Percentiles rank a stretch among this genome's conserved stretches.
phyloP scores from a whole-genome alignment of 1,284 basidiomycete species.

The Ustilago esculenta region DNA sequence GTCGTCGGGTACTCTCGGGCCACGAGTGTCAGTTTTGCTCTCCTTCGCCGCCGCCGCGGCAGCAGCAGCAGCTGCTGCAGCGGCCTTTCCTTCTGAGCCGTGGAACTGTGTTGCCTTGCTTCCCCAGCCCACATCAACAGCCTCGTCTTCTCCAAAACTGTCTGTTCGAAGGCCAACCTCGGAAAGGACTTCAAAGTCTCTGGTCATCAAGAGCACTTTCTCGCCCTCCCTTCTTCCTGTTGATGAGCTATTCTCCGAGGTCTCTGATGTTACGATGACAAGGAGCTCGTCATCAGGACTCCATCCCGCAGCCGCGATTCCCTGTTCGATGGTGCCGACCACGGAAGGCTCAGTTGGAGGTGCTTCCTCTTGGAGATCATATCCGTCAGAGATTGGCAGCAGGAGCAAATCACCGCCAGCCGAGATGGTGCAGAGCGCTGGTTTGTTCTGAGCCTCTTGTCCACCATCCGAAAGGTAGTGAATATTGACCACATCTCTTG shows the following conservation, averaged over 20 bases:
- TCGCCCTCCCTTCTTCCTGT: conserved; percentile 63
- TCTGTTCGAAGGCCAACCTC: conserved; percentile 78
- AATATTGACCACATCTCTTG: conserved; percentile 44
- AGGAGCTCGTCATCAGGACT: conserved; percentile 88
- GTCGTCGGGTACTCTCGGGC: conserved; percentile 73
- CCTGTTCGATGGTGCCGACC: conserved; percentile 81
- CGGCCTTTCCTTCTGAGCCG: conserved; percentile 89
- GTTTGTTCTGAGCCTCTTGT: conserved; percentile 36
- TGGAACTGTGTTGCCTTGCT: conserved; percentile 97
- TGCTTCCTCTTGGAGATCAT: conserved; percentile 11
- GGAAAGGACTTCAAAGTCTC: conserved; percentile 85
- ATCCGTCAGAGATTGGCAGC: conserved; percentile 21
- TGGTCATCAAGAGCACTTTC: conserved; percentile 87
- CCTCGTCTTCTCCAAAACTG: conserved; percentile 88
- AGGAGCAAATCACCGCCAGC: conserved; percentile 63
- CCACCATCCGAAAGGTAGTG: conserved; percentile 61
- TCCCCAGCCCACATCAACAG: conserved; percentile 97
- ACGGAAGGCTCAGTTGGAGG: conserved; percentile 42
- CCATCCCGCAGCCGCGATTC: conserved; percentile 85
- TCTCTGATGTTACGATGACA: conserved; percentile 70
- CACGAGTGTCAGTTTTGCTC: conserved; percentile 45
- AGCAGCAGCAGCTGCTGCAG: conserved; percentile 73
- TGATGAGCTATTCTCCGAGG: conserved; percentile 20
- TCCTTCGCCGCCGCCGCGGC: conserved; percentile 68
- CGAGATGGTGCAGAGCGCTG: conserved; percentile 57